Base-by-base conservation (phyloP, 352 stramenopile genomes). In the Pythium aquatile region DNA sequence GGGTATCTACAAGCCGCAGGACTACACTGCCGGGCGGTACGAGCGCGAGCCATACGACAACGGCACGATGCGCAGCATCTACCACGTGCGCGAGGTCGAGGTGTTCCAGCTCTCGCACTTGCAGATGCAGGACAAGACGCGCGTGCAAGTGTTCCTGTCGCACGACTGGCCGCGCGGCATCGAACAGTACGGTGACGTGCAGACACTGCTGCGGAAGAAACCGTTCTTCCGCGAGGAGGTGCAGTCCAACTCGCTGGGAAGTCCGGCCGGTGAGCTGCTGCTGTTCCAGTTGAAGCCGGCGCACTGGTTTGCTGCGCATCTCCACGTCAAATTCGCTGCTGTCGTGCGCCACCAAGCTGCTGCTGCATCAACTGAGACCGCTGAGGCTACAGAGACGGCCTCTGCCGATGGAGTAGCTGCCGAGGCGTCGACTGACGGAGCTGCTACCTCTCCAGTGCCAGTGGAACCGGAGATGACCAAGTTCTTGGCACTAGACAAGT, bases 401-500 rank as follows among this genome's bases (percentile, higher is more conserved):
- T 14, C 44, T 14, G 20, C 5, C 20, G 44, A 51, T 51, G n/a
- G 3, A 3, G 20, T 10, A 3, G 44, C n/a, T 51, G 2, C 44
- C 29, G 44, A 51, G n/a, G 6, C 44, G 44, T 29, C 44, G n/a
- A 16, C 20, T 14, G 26, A 72, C 1, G 30, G 24, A 0, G 37
- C 30, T 14, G 37, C 20, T 5, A 32, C 29, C 1, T 10, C 29
- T 3, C 14, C 9, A 14, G 48, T 58, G n/a, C 17, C 24, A 37
- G 3, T 35, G 9, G 29, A 54, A 5, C 13, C 47, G 6, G 64
- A 66, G 37, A 66, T 73, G 66, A 99, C 97, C 29, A 87, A 90
- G 39, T 99, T 99, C 75, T 69, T 99, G n/a, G 97, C 97, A 29
- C 80, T 99, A n/a, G 98, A 99, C 83, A 99, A 99, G 75, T 99